Evolutionary conservation across 768 basidiomycete species (phyloP).

Genomic region (Termitomyces sp.): DNA sequence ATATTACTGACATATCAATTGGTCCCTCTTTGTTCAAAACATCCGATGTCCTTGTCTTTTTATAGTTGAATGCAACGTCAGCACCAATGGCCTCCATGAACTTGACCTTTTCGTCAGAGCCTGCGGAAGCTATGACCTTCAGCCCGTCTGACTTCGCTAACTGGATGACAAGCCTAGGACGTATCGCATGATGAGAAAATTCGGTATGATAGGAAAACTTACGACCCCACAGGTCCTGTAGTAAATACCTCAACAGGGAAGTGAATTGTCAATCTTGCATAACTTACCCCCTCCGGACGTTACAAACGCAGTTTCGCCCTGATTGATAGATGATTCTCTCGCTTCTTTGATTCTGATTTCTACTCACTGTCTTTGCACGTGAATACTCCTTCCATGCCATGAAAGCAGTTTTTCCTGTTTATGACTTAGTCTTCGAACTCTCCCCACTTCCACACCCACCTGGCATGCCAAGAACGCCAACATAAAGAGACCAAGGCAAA

Average conservation of each 20-base stretch:
- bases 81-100: slow-evolving; percentile 55
- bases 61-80: slow-evolving; percentile 71
- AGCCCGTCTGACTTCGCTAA: slow-evolving; percentile 44
- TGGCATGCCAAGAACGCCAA: slow-evolving; percentile 52
- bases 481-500: slow-evolving; percentile 42
- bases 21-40: slow-evolving; percentile 41
- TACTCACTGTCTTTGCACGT: slow-evolving; percentile 23
- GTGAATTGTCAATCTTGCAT: not conserved
- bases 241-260: slow-evolving; percentile 13
- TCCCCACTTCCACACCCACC: slow-evolving; percentile 22
- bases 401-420: slow-evolving; percentile 27
- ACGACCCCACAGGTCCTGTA: slow-evolving; percentile 52
- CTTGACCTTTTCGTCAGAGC: slow-evolving; percentile 65
- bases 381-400: slow-evolving; percentile 36
- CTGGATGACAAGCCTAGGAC: slow-evolving; percentile 40
- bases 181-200: not conserved
- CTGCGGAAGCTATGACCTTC: slow-evolving; percentile 69
- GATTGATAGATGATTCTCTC: too few relatives aligned
- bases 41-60: slow-evolving; percentile 46
- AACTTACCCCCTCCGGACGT: slow-evolving; percentile 30
- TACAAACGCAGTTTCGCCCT: slow-evolving; percentile 35
- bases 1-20: not conserved
- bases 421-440: not conserved
- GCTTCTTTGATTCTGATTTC: too few relatives aligned
- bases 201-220: slow-evolving; percentile 15